Evolutionary conservation across 2,329 filamentous ascomycete species (phyloP), one percentile per base, ranked within the genome.

Genomic region (Chrysoporthe austroafricana): DNA sequence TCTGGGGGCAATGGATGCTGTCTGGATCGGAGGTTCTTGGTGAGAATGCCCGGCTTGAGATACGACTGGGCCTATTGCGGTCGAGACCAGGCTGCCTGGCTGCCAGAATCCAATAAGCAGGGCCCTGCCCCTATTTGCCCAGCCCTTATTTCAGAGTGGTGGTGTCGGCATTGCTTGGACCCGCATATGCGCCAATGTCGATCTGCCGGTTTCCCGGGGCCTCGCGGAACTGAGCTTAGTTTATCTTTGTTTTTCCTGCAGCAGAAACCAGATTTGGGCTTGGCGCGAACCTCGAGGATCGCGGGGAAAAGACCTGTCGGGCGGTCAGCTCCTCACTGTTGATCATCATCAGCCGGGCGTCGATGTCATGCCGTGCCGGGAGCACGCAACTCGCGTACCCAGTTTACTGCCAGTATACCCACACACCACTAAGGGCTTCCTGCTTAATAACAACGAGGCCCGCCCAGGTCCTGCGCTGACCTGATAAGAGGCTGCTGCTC

Each of bases 361-460:
- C 36, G 48, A 43, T 63, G 61, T 21, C 61, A 63, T 63, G 61
- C 48, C 46, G 8, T 21, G 46, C 61, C 14, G 6, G n/a, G 39
- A 63, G 61, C 61, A 63, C 61, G 61, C 61, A 63, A 63, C 44
- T 34, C 34, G 50, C 59, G 9, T 9, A 39, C 36, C 9, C 36
- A 39, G 26, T 26, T 26, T 26, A 26, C 26, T 26, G 26, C 26
- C 26, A 26, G 26, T 26, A 39, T 9, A 39, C 36, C 9, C 36
- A 39, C 36, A 39, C 9, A 39, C 4, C 36, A 26, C 2, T 9
- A 39, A 9, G 36, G 36, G 36, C 36, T 9, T 39, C 36, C 9
- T 39, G 36, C 18, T 18, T 44, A 21, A 4, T 57, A 57, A 57
- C 54, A 39, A 32, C 32, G 2, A 57, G 6, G 18, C 32, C 54